A percentile compares a stretch with the other conserved stretches of the same genome.
These are phyloP conservation scores for Helicostylum pulchrum DNA, from an alignment of 192 early-diverging fungal genomes.

Conservation along the genomic window DNA sequence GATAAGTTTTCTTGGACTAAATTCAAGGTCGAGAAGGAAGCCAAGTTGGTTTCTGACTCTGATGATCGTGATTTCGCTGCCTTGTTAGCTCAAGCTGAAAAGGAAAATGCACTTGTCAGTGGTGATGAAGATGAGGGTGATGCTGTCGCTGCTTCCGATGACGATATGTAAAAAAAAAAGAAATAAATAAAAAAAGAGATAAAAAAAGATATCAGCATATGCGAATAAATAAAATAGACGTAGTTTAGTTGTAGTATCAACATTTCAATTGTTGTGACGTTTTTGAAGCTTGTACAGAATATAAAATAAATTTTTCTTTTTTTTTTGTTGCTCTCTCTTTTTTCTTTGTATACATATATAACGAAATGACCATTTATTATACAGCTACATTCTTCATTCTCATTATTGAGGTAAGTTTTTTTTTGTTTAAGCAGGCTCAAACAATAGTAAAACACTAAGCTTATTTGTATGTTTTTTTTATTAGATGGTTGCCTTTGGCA, in stretches of 20 bases:
- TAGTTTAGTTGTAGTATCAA: too few relatives aligned
- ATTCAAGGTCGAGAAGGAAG: slow-evolving; percentile 84
- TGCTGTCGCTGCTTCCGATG: slow-evolving; percentile 48
- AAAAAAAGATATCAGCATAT: too few relatives aligned
- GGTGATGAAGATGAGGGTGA: slow-evolving; percentile 89
- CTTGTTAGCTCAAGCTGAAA: slow-evolving; percentile 83
- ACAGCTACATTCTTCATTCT: slow-evolving; percentile 23
- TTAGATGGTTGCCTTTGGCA: slow-evolving; percentile 27
- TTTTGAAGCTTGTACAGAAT: background rate
- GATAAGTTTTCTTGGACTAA: slow-evolving; percentile 63
- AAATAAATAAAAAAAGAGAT: too few relatives aligned
- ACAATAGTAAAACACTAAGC: background rate
- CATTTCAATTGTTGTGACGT: too few relatives aligned
- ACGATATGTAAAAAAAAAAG: slow-evolving; percentile 35
- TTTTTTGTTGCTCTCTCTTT: background rate
- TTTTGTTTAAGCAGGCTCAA: background rate
- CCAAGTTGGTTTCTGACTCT: slow-evolving; percentile 84
- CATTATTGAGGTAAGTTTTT: slow-evolving; percentile 17
- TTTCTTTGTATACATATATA: background rate
- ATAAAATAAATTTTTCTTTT: background rate
- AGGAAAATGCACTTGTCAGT: slow-evolving; percentile 88
- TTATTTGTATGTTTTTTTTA: background rate
- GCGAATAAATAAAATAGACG: too few relatives aligned
- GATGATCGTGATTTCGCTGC: slow-evolving; percentile 94
- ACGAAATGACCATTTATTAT: slow-evolving; percentile 26